Evolutionary conservation across 2,329 filamentous ascomycete species (phyloP), one percentile per base, ranked within the genome.

Genomic region (Verticillium albo-atrum): DNA sequence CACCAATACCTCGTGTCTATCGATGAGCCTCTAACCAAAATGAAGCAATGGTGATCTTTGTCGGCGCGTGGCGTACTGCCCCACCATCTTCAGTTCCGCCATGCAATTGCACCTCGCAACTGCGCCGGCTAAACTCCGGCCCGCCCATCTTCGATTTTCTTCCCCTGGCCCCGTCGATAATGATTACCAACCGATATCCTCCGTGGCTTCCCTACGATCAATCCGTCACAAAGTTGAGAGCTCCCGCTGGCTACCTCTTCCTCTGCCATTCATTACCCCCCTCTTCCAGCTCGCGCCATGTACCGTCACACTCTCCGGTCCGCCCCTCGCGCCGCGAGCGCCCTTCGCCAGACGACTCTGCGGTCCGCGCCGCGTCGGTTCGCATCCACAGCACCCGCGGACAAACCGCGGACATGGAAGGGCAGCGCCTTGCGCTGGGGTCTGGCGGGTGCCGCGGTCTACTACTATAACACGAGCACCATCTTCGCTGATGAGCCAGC

Each of bases 381-480:
- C 63, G 75, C 80, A 63, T 84, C 82, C 59, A 84, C 84, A 58
- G 71, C 76, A 6, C 72, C 89, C 3, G 80, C 85, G 65, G 79
- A 85, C 70, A 90, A 87, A 77, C 86, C 86, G 68, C 80, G 91
- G 72, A 90, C 87, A 72, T 97, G 91, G 90, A 96, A 93, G 82
- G 89, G 87, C 73, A 82, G 87, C 56, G 82, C 82, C 4, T 72
- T 85, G 68, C 84, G 94, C 78, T 89, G 92, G 85, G 91, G 87
- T 65, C 71, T 95, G 59, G 93, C 91, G 0, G 82, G 80, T 61
- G 91, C 83, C 23, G 87, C 89, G 53, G 78, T 98, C 55, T 99
- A 98, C 78, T 97, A 91, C 76, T 99, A 98, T 75, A 96, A 92
- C 79, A 97, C 92, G 7, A 94, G 89, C 69, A 84, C 87, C 58